Base-by-base conservation (phyloP, 2,329 filamentous ascomycete genomes). In the Xylariales sp. region DNA sequence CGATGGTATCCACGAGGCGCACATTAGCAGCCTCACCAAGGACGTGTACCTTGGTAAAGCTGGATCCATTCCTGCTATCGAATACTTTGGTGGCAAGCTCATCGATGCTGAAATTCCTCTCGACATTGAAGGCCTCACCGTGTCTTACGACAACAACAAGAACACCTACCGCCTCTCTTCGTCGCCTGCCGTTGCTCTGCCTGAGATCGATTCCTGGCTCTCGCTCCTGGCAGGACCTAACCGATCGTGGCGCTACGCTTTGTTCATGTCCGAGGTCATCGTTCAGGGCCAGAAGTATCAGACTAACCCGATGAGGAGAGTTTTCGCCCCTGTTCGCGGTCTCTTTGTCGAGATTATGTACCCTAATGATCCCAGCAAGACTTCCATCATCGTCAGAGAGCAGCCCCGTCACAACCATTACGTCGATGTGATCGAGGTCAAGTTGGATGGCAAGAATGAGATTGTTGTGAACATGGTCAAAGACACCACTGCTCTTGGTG, bases 251-350 rank as follows among this genome's bases (percentile, higher is more conserved):
- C 81, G 91, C 42, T 88, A 96, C 57, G 93, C 93, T 19, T 80
- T 98, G 42, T 91, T 98, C 65, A 88, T 88, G 42, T 85, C 90
- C 0, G 91, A 98, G 50, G 85, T 96, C 19, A 83, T 96, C 48
- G 87, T 96, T 5, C 93, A 98, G 63, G 93, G 90, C 13, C 85
- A 95, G 62, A 89, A 94, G 57, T 97, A 95, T 70, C 88, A 97
- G 69, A 95, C 88, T 41, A 98, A 98, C 66, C 94, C 93, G 0
- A 85, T 96, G 68, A 85, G 83, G 59, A 83, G 91, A 40, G 89
- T 98, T 42, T 91, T 97, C 49, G 83, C 87, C 10, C 93, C 93
- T 12, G 78, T 81, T 12, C 82, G 83, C 23, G 93, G 93, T 32
- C 80, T 97, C 62, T 84, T 89, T 42, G 88, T 98, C 23, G 93